Conservation (phyloP, 208 protist species). For the Leptomonas seymouri region DNA sequence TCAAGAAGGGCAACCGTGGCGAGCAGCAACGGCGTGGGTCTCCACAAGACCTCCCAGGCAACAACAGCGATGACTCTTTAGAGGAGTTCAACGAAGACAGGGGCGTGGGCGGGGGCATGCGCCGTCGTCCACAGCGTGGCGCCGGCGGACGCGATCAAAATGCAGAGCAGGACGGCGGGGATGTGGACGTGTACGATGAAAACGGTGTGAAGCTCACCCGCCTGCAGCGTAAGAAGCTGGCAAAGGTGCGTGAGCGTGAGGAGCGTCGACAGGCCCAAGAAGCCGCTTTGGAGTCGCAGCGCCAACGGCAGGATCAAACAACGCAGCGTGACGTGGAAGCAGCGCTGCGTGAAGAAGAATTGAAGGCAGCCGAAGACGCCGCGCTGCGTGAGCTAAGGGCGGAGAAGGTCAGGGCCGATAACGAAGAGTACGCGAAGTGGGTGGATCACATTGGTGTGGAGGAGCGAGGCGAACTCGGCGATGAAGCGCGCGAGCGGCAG, state of each 20-base stretch:
- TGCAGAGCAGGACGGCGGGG: slow-evolving; percentile 6
- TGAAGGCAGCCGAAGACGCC: slow-evolving; percentile 38
- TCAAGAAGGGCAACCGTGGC: not conserved
- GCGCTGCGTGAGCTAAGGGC: slow-evolving; percentile 66
- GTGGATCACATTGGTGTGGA: slow-evolving; percentile 63
- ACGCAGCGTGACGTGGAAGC: slow-evolving; percentile 26
- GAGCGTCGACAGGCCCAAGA: slow-evolving; percentile 48
- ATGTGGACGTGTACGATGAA: slow-evolving; percentile 12
- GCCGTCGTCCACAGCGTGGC: not conserved
- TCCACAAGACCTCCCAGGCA: not conserved
- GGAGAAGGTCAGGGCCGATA: slow-evolving; percentile 53
- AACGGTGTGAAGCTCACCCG: slow-evolving; percentile 41
- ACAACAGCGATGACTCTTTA: not conserved
- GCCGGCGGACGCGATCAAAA: not conserved
- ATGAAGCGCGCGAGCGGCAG: slow-evolving; percentile 44
- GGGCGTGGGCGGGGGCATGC: not conserved
- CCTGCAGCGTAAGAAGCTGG: slow-evolving; percentile 64
- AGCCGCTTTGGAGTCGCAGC: slow-evolving; percentile 39
- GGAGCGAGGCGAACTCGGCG: slow-evolving; percentile 67
- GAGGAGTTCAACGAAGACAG: not conserved
- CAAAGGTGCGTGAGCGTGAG: slow-evolving; percentile 59
- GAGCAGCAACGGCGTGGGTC: not conserved
- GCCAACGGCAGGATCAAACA: slow-evolving; percentile 16
- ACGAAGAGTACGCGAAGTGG: slow-evolving; percentile 77
- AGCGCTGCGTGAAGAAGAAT: slow-evolving; percentile 36